Evolutionary conservation across 768 basidiomycete genomes (phyloP), one percentile per base, ranked within the genome.

Genomic region (Calvatia gigantea): DNA sequence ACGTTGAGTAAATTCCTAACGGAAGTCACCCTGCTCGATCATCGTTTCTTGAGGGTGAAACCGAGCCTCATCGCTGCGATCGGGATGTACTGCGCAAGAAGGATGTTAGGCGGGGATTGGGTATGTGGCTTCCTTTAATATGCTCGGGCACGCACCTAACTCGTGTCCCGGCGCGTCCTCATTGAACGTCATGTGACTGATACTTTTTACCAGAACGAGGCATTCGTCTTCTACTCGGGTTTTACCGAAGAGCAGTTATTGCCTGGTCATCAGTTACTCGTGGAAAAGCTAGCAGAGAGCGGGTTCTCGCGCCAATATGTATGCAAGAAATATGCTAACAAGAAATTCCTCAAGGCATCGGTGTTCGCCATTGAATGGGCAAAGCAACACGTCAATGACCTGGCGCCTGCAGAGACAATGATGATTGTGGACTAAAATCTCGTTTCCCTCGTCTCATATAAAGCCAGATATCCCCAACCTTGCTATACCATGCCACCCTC

Each of bases 1-100:
- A 99, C 97, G 25, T 75, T 99, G 45, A 89, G 93, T 81, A 99
- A 99, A 73, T 98, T 98, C 79, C 73, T 98, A 67, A 94, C 93
- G 60, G 97, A 99, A 71, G 91, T 96, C 48, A 97, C 95, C 14
- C 78, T 98, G 48, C 75, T 98, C 56, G 97, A 99, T 67, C 72
- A 95, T 66, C 85, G 90, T 21, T 99, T 99, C 80, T 71, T 99
- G 68, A 80, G 91, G 53, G 94, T 86, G 57, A 97, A 94, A 73
- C 96, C 96, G 0, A 93, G 90, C 69, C 79, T 97, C 68, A 77
- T 97, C 46, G 96, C 97, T 28, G 97, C 96, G 11, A 85, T 98
- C 51, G 91, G 94, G 35, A 99, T 99, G 97, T 98, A 96, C 79
- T 87, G 88, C 57, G 88, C 97, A 55, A 82, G 94, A 63, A 82